Percentiles rank a stretch among this genome's conserved stretches.
phyloP scores from a whole-genome alignment of 1,284 basidiomycete species.

The Heterobasidion annosum region DNA sequence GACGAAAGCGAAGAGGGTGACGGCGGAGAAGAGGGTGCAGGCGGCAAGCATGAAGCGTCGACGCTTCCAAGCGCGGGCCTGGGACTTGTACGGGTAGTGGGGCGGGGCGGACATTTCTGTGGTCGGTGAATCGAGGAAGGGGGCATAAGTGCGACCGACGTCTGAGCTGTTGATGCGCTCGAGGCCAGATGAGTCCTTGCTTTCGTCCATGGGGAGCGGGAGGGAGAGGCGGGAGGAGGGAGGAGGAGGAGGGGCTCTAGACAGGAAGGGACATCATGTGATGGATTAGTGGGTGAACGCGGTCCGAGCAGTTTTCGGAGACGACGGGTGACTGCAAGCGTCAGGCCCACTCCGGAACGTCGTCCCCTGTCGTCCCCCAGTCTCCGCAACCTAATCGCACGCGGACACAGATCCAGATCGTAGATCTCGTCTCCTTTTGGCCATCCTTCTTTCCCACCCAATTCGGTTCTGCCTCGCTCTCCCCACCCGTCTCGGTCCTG shows the following conservation, averaged over 20 bases:
- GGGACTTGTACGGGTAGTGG: slow-evolving; percentile 4
- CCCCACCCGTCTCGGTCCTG: no score
- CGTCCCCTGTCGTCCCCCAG: no score
- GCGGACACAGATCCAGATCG: no score
- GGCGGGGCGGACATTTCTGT: slow-evolving; percentile 9
- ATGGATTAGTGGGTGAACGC: no score
- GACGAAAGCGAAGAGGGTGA: slow-evolving; percentile 20
- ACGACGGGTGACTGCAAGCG: neutral
- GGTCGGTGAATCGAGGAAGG: slow-evolving; percentile 13
- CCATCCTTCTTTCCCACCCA: no score
- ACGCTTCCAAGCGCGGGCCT: slow-evolving; percentile 10
- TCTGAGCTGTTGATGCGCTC: slow-evolving; percentile 7
- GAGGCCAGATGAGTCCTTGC: neutral
- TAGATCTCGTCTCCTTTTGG: no score
- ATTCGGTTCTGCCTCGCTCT: no score
- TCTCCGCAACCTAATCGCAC: no score
- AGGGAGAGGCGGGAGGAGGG: no score
- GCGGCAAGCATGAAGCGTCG: slow-evolving; percentile 16
- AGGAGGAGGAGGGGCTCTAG: no score
- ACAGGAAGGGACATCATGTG: no score
- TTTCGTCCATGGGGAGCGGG: slow-evolving; percentile 1
- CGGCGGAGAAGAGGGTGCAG: slow-evolving; percentile 19
- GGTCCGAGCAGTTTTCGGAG: neutral
- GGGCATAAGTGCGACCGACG: slow-evolving; percentile 19
- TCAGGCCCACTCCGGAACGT: neutral